Evolutionary conservation across 371 early-diverging fungal genomes (phyloP), one percentile per base, ranked within the genome.

Genomic region (Apophysomyces variabilis): DNA sequence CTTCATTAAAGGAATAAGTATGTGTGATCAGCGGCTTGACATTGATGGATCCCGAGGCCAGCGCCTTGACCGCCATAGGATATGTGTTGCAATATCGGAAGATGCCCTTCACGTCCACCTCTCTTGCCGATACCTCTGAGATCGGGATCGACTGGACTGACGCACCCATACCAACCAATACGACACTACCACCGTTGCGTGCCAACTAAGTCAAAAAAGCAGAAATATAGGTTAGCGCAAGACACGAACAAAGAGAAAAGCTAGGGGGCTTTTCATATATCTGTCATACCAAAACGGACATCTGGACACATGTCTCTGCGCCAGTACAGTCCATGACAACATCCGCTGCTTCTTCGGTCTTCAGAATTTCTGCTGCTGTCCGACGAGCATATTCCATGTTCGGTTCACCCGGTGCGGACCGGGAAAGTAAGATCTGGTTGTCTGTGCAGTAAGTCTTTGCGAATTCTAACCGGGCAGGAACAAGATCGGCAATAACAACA

Each of bases 31-130:
- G 60, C 1, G 75, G 74, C 50, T 78, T 83, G 45, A 85, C 74
- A 50, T 83, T 75, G 65, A 85, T 72, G 13, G 72, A 63, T 11
- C 82, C 82, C 32, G 82, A 72, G 36, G 77, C 71, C 57, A 85
- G 60, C 77, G 83, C 78, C 57, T 80, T 69, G 16, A 85, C 67
- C 46, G 83, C 85, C 26, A 74, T 72, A 18, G 72, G 78, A 60
- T 85, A 83, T 8, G 73, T 80, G 66, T 83, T 80, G 68, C 78
- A 75, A 57, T 83, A 83, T 54, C 84, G 71, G 78, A 83, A 80
- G 14, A 83, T 76, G 60, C 84, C 84, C 59, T 66, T 75, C 47
- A 83, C 72, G 68, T 83, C 84, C 3, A 83, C 78, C 60, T 83
- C 84, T 64, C 84, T 74, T 1, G 78, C 66, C 38, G 77, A 70